Conservation (phyloP, 345 rosid genomes). For the Adansonia digitata region DNA sequence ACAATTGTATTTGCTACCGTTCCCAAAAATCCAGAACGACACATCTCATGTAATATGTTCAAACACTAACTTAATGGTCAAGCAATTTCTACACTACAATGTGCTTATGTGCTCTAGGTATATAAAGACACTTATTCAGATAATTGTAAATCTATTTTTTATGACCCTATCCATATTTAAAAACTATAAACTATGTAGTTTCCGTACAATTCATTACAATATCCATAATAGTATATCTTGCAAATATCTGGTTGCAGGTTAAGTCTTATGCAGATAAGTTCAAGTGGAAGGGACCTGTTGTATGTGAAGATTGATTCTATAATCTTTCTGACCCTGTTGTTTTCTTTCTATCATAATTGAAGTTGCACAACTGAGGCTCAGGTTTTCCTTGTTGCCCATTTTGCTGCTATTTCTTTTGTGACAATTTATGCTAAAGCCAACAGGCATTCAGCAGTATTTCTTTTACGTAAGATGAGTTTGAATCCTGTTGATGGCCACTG, state of each 20-base stretch:
- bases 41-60: background rate
- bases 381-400: conserved; percentile 12
- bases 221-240: background rate
- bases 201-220: background rate
- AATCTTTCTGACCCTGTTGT: background rate
- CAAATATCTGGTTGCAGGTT: conserved; percentile 18
- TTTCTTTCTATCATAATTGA: background rate
- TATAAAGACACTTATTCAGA: background rate
- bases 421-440: too few species aligned
- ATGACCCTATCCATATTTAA: background rate
- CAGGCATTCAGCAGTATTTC: too few species aligned
- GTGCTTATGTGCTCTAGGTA: background rate
- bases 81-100: background rate
- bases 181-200: background rate
- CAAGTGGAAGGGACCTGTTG: background rate
- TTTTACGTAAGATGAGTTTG: too few species aligned
- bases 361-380: background rate
- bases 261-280: too few species aligned
- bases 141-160: background rate
- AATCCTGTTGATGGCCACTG: too few species aligned
- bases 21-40: background rate
- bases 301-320: background rate
- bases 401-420: background rate
- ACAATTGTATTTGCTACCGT: background rate
- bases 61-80: background rate